phyloP scores from a whole-genome alignment of 495 filamentous ascomycete species.

The Sporormia fimetaria region DNA sequence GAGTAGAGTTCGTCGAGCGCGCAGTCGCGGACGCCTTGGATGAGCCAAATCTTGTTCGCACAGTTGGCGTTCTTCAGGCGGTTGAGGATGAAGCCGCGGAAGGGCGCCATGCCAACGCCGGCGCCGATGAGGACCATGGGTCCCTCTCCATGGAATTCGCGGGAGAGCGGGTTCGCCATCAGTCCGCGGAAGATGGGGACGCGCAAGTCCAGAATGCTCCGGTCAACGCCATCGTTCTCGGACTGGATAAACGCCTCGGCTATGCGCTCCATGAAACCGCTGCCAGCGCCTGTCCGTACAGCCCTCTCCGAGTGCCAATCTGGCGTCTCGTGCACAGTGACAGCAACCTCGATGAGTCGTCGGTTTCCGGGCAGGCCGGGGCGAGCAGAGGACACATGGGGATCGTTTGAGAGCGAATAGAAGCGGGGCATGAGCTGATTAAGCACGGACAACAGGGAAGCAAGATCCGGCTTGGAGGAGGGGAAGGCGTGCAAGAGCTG shows the following conservation, averaged over 20 bases:
- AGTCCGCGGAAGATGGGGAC: constrained; percentile 96
- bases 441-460: constrained; percentile 67
- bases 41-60: constrained; percentile 98
- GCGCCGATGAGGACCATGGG: constrained; percentile 97
- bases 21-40: constrained; percentile 90
- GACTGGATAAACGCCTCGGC: constrained; percentile 57
- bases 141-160: constrained; percentile 77
- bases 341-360: constrained; percentile 85
- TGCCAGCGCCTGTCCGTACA: constrained; percentile 35
- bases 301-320: constrained; percentile 52
- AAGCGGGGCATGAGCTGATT: constrained; percentile 90
- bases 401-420: constrained; percentile 95
- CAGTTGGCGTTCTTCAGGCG: constrained; percentile 92
- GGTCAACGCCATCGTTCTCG: constrained; percentile 40
- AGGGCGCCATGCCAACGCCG: constrained; percentile 91
- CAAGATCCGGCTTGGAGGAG: constrained; percentile 73
- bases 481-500: constrained; percentile 91
- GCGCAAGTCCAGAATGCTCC: constrained; percentile 46
- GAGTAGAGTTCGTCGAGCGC: constrained; percentile 89
- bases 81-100: constrained; percentile 93
- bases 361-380: constrained; percentile 55
- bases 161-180: constrained; percentile 94
- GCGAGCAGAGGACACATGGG: constrained; percentile 62
- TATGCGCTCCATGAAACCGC: constrained; percentile 73
- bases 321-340: constrained; percentile 76